phyloP scores from a whole-genome alignment of 164 flowering plant species.

The Chloranthus sessilifolius region DNA sequence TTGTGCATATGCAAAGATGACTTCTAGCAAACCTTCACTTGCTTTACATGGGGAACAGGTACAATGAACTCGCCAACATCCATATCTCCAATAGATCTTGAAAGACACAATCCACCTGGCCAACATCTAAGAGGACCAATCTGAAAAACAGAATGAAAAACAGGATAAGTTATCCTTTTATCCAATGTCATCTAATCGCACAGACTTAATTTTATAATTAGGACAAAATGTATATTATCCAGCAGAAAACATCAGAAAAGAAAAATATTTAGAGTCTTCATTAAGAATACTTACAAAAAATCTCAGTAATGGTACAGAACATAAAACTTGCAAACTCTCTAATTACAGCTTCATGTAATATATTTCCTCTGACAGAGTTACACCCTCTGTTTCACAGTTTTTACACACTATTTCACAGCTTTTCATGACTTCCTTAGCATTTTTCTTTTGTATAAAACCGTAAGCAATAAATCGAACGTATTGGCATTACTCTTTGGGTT shows the following conservation, averaged over 20 bases:
- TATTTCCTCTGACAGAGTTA: too few relatives aligned
- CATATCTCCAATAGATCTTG: conserved; percentile 83
- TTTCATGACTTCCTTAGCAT: too few relatives aligned
- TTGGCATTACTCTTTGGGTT: too few relatives aligned
- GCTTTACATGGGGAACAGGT: conserved; percentile 82
- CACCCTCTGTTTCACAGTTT: too few relatives aligned
- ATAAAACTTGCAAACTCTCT: too few relatives aligned
- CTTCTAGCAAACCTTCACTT: conserved; percentile 60
- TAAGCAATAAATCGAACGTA: too few relatives aligned
- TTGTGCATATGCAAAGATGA: conserved; percentile 1
- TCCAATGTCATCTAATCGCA: not conserved
- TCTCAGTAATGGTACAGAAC: too few relatives aligned
- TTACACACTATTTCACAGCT: too few relatives aligned
- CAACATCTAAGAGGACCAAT: conserved; percentile 89
- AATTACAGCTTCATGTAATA: too few relatives aligned
- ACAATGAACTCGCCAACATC: conserved; percentile 86
- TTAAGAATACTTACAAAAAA: too few relatives aligned
- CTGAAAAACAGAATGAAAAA: too few relatives aligned
- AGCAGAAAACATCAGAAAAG: not conserved
- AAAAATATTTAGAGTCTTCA: not conserved
- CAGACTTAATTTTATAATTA: not conserved
- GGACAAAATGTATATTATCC: not conserved
- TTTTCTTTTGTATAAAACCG: too few relatives aligned
- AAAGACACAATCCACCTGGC: conserved; percentile 92
- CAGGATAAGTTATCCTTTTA: conserved; percentile 1